phyloP scores from a whole-genome alignment of 106 monocot genomes.

The Gastrodia elata region DNA sequence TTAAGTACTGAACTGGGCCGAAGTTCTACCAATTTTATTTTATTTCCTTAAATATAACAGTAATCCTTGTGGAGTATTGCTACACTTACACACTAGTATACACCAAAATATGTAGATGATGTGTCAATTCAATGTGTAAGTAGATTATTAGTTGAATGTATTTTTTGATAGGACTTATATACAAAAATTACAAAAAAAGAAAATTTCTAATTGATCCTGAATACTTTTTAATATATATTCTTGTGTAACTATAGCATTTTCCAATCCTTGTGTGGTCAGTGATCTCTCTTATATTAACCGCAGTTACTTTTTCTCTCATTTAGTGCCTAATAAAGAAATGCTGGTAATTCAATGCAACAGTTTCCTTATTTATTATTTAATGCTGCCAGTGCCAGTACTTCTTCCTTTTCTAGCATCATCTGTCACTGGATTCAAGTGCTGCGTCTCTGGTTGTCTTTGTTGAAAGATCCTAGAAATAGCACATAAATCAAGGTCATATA shows the following conservation, averaged over 20 bases:
- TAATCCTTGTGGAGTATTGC: no score
- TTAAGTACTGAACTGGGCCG: no score
- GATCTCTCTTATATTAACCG: neutral
- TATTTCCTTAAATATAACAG: conserved; percentile 1
- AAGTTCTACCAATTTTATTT: neutral
- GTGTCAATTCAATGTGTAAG: no score
- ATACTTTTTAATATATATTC: no score
- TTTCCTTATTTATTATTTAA: neutral
- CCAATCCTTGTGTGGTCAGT: neutral
- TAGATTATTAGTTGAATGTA: no score
- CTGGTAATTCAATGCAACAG: neutral
- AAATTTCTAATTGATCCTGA: no score
- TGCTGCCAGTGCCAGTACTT: neutral
- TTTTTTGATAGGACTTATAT: no score
- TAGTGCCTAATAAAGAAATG: neutral
- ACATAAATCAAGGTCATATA: conserved; percentile 6
- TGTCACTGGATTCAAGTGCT: conserved; percentile 4
- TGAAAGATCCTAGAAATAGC: conserved; percentile 16
- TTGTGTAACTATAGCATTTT: no score
- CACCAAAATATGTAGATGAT: no score
- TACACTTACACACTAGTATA: no score
- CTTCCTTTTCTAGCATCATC: conserved; percentile 3
- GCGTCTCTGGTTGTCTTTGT: conserved; percentile 6
- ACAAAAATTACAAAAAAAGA: no score
- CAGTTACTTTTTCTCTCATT: neutral